Conservation (phyloP, 2,329 filamentous ascomycete species). For the Cadophora luteo-olivacea region DNA sequence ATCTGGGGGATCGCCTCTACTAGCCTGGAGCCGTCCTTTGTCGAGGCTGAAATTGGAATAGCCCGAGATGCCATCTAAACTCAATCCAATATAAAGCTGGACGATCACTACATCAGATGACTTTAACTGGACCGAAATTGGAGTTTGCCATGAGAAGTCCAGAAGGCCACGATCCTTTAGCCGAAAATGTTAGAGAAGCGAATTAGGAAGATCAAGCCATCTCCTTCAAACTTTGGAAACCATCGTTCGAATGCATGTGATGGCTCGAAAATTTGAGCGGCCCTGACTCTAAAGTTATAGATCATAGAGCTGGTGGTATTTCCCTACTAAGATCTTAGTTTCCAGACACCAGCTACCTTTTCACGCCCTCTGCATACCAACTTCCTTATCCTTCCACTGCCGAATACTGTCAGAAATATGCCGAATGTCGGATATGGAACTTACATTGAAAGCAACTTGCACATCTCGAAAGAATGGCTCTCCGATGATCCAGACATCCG, state of each 20-base stretch:
- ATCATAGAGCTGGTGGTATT: too few relatives aligned
- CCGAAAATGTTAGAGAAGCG: background rate
- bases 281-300: background rate
- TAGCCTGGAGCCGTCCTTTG: background rate
- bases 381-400: constrained; percentile 25
- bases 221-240: background rate
- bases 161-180: background rate
- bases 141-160: background rate
- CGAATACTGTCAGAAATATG: background rate
- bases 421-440: constrained; percentile 11
- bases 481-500: constrained; percentile 36
- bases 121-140: background rate
- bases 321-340: background rate
- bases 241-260: background rate
- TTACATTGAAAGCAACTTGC: constrained; percentile 38
- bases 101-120: background rate
- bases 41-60: background rate
- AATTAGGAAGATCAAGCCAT: too few relatives aligned
- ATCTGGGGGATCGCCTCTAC: background rate
- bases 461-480: constrained; percentile 39
- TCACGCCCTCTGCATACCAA: constrained; percentile 22
- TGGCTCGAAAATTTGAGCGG: background rate
- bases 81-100: background rate
- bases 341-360: background rate
- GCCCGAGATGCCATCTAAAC: background rate